Percentiles rank a stretch among this genome's conserved stretches.
These are phyloP conservation scores for Coemansia sp. DNA, from an alignment of 192 early-diverging fungal genomes.

Conservation along the genomic window DNA sequence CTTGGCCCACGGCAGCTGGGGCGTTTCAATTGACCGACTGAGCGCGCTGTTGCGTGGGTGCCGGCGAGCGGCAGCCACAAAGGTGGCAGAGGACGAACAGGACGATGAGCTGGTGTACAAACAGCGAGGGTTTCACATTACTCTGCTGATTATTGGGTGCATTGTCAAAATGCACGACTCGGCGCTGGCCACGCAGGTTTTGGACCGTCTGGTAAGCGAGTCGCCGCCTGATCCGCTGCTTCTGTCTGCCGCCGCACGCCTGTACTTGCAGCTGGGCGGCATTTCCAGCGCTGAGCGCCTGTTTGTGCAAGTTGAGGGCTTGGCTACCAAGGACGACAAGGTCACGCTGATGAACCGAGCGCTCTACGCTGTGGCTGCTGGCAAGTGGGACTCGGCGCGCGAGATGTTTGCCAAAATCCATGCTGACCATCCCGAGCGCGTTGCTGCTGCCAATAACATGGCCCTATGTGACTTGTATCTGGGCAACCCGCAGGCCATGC, in stretches of 20 bases:
- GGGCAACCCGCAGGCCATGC: constrained; percentile 38
- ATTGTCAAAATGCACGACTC: constrained; percentile 14
- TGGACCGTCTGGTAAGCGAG: background rate
- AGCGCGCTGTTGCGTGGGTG: constrained; percentile 26
- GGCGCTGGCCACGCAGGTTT: constrained; percentile 1
- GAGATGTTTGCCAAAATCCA: constrained; percentile 12
- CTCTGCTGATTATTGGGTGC: constrained; percentile 13
- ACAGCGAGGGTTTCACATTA: constrained; percentile 17
- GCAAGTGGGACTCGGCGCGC: constrained; percentile 28
- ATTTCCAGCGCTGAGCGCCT: constrained; percentile 15
- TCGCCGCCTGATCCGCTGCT: constrained; percentile 11
- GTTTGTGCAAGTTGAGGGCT: constrained; percentile 15
- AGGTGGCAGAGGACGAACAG: background rate
- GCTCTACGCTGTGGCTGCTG: constrained; percentile 27
- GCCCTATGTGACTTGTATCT: constrained; percentile 42
- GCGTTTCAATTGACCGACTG: constrained; percentile 7
- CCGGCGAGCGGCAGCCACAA: background rate
- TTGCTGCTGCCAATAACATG: constrained; percentile 34
- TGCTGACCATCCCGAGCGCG: constrained; percentile 3
- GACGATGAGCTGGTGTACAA: background rate
- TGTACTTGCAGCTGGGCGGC: constrained; percentile 36
- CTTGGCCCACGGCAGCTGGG: constrained; percentile 6
- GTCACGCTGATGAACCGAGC: constrained; percentile 35
- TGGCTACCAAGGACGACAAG: constrained; percentile 10
- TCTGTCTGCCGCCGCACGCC: constrained; percentile 26